phyloP scores from a whole-genome alignment of 225 moss, liverwort and hornwort genomes.

The Ulota crispa region DNA sequence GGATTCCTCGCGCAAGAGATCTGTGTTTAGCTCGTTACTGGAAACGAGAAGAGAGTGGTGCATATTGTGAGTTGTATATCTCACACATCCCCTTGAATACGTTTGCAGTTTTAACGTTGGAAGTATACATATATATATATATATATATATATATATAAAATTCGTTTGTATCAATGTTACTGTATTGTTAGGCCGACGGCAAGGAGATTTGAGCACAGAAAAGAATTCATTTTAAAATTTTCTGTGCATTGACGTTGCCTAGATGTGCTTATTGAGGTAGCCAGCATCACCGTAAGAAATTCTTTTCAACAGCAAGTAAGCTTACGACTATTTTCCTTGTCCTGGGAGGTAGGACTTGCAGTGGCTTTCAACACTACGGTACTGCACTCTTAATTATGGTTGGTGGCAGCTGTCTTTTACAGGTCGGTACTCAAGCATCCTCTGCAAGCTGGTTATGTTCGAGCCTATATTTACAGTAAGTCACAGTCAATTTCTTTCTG shows the following conservation, averaged over 20 bases:
- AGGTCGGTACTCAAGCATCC: constrained; percentile 63
- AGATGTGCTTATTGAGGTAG: constrained; percentile 10
- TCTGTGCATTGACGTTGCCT: not conserved
- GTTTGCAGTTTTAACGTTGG: constrained; percentile 12
- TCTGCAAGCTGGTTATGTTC: constrained; percentile 57
- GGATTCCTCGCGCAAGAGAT: constrained; percentile 65
- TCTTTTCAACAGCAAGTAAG: constrained; percentile 7
- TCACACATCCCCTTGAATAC: not conserved
- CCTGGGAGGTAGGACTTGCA: constrained; percentile 13
- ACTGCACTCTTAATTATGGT: constrained; percentile 50
- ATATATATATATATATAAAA: not conserved
- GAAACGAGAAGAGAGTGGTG: constrained; percentile 73
- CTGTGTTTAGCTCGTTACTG: constrained; percentile 72
- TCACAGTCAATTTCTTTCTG: not conserved
- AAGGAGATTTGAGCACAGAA: not conserved
- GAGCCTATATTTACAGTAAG: constrained; percentile 72
- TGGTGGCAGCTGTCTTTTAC: constrained; percentile 71
- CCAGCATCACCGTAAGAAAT: not conserved
- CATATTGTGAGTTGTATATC: constrained; percentile 60
- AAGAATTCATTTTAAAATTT: not conserved
- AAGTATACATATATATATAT: not conserved
- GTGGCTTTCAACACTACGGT: constrained; percentile 17
- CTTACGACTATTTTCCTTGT: constrained; percentile 18
- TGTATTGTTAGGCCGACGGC: not conserved
- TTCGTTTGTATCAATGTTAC: constrained; percentile 2